Evolutionary conservation across 768 basidiomycete genomes (phyloP), one percentile per base, ranked within the genome.

Genomic region (Tricholoma matsutake): DNA sequence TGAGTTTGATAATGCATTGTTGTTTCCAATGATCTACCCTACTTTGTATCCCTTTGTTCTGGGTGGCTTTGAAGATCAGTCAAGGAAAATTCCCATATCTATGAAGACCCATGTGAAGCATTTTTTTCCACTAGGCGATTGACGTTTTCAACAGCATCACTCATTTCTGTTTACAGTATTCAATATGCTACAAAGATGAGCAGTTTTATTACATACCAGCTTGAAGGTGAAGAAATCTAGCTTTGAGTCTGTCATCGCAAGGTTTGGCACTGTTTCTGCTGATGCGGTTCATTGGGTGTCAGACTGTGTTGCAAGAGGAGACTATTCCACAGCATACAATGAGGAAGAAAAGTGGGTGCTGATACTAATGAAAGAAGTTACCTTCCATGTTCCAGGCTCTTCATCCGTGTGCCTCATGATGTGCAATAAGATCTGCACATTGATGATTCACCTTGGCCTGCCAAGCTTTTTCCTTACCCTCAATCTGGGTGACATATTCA

Each of bases 231-330:
- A 71, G 31, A 57, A 57, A 20, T 9, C 41, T 0, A 43, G 61
- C 1, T 79, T 78, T 68, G 29, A 59, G 4, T 1, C 13, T 9
- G 54, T 77, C 29, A 75, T 76, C 0, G 10, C 45, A 0, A 56
- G 61, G 1, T 69, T 79, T 49, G 61, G 62, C 0, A 54, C 56
- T 13, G 91, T 11, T 88, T 77, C 70, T 90, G 86, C 68, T 89
- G 89, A 8, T 90, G 77, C 70, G 89, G 86, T 63, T 89, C 58
- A 68, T 16, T 16, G 39, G 4, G 72, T 75, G 0, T 35, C 71
- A 10, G 65, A 72, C 6, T 43, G 63, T 16, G 16, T 76, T 0
- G 41, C 67, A 8, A 22, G 31, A 14, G 73, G 71, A 10, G 66
- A 71, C 35, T 39, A 3, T 35, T 6, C 45, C 11, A 63, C 62